These are phyloP conservation scores for Talaromyces pinophilus DNA, from an alignment of 2,329 filamentous ascomycete species.

Conservation along the genomic window DNA sequence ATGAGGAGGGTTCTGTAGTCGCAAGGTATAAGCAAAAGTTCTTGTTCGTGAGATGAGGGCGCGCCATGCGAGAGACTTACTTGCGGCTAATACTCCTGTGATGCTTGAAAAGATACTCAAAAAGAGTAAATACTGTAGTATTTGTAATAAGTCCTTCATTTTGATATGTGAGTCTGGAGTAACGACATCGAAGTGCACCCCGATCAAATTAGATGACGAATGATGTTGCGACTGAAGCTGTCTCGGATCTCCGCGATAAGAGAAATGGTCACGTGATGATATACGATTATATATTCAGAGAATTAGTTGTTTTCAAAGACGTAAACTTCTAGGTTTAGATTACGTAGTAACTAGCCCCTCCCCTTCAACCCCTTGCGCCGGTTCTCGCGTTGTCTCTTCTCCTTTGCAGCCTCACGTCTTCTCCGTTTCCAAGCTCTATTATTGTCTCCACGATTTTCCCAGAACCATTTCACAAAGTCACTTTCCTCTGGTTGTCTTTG, in stretches of 20 bases:
- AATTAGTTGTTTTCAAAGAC: background rate
- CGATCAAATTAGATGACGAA: background rate
- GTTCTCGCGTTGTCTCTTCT: conserved; percentile 62
- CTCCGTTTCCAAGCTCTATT: conserved; percentile 57
- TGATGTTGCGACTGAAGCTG: background rate
- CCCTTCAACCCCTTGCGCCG: conserved; percentile 45
- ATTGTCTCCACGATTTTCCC: conserved; percentile 53
- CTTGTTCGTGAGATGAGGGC: background rate
- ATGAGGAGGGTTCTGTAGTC: conserved; percentile 55
- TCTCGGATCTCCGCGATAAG: background rate
- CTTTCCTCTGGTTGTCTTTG: conserved; percentile 46
- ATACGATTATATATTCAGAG: background rate
- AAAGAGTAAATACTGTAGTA: conserved; percentile 30
- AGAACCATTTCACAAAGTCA: conserved; percentile 65
- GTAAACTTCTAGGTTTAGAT: background rate
- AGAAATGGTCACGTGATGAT: conserved; percentile 16
- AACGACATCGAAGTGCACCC: conserved; percentile 24
- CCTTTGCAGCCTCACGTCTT: conserved; percentile 61
- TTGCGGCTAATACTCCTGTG: conserved; percentile 37
- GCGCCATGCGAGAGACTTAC: conserved; percentile 32
- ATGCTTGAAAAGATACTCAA: conserved; percentile 32
- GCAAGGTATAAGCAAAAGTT: background rate
- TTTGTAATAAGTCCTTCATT: conserved; percentile 28
- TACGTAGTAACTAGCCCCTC: background rate
- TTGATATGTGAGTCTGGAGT: conserved; percentile 13